phyloP scores from a whole-genome alignment of 768 basidiomycete species.

The Scleroderma bovista region DNA sequence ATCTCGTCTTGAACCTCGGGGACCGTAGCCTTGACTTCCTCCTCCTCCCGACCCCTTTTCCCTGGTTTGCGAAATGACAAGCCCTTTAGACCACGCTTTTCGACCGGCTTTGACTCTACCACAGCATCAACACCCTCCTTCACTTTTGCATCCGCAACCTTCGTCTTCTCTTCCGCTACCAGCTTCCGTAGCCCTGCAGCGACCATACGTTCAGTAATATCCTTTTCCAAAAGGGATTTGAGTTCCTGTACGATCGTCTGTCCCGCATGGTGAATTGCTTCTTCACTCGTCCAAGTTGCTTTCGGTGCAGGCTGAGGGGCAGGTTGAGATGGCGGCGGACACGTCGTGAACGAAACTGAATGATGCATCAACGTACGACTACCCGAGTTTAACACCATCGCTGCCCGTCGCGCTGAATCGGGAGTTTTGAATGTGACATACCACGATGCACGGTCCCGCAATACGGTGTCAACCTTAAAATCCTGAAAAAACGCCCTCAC shows the following conservation, averaged over 20 bases:
- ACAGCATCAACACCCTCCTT: conserved; percentile 28
- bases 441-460: conserved; percentile 66
- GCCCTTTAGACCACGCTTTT: conserved; percentile 39
- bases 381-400: conserved; percentile 51
- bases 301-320: conserved; percentile 32
- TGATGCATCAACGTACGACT: conserved; percentile 54
- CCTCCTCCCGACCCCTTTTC: conserved; percentile 35
- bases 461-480: conserved; percentile 68
- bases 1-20: conserved; percentile 20
- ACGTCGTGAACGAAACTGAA: conserved; percentile 49
- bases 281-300: conserved; percentile 46
- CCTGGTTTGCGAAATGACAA: conserved; percentile 41
- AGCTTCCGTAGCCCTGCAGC: conserved; percentile 47
- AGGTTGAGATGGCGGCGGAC: conserved; percentile 31
- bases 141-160: conserved; percentile 23
- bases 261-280: conserved; percentile 51
- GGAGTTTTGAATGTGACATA: conserved; percentile 74
- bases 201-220: conserved; percentile 59
- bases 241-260: conserved; percentile 56
- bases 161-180: conserved; percentile 48
- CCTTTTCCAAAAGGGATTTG: conserved; percentile 50
- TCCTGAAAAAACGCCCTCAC: conserved; percentile 62
- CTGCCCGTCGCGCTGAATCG: conserved; percentile 61
- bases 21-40: conserved; percentile 16
- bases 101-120: conserved; percentile 42